Evolutionary conservation across 345 rosid genomes (phyloP), one percentile per base, ranked within the genome.

Genomic region (Hypericum perforatum): DNA sequence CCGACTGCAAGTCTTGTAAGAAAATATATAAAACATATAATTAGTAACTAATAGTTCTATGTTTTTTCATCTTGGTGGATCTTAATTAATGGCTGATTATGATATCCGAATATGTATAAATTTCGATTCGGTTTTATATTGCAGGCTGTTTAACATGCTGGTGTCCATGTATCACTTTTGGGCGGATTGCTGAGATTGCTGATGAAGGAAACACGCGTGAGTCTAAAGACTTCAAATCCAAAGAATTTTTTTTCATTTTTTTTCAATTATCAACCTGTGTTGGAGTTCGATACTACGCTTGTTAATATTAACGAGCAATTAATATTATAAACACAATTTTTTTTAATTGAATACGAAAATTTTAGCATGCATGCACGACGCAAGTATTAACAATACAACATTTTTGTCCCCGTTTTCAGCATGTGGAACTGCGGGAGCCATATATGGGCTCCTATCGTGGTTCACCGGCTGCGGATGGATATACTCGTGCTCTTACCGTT

Each of bases 91-190:
- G 4, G 32, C 2, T 22, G 32, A 4, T 22, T 22, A 22, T 22
- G 32, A 22, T 22, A 22, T 22, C 4, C 2, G 6, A 6, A 10
- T 22, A 22, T 22, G 32, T 22, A 22, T 22, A 22, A 22, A 22
- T 22, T 22, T 22, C 32, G 32, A 22, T 22, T 22, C 4, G 32
- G 32, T 22, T 22, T 22, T 22, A 22, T 22, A 1, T 58, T 11
- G n/a, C 57, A 75, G 80, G 80, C 37, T 75, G 74, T 41, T 10
- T 71, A 0, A 75, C 80, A 0, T 71, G 55, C 2, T 75, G 71
- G 60, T 75, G 80, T 29, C 80, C 76, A 0, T 70, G 76, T 44
- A 48, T 61, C 53, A 67, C 75, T 5, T 74, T 74, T 8, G 79
- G 75, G 22, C 63, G 37, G 56, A 59, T 70, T 52, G 73, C 79